A percentile compares a stretch with the other conserved stretches of the same genome.
Conservation (phyloP, 331 rosid genomes). For the Phaseolus coccineus region DNA sequence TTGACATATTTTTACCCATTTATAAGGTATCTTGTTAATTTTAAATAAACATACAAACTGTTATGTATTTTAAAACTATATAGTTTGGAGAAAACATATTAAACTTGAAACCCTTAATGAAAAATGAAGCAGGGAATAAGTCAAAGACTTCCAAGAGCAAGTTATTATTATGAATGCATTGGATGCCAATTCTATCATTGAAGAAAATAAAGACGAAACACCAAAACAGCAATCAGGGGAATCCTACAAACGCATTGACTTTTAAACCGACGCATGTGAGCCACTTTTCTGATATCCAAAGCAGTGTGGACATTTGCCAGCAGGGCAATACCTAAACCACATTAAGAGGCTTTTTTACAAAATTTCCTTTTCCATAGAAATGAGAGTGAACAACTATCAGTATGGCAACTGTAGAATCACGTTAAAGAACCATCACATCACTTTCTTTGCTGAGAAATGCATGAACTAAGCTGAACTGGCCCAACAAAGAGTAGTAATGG, state of each 20-base stretch:
- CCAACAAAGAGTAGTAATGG: background rate
- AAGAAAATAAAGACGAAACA: conserved; percentile 34
- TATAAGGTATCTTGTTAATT: background rate
- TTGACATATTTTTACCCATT: background rate
- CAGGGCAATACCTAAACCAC: background rate
- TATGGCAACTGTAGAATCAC: background rate
- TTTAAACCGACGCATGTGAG: conserved; percentile 33
- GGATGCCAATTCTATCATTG: conserved; percentile 42
- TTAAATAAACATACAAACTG: background rate
- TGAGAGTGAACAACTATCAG: conserved; percentile 2
- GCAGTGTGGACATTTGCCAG: conserved; percentile 20
- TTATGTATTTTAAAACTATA: background rate
- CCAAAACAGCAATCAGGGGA: background rate
- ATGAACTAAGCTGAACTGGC: background rate
- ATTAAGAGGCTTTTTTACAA: conserved; percentile 9
- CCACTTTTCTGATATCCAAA: conserved; percentile 5
- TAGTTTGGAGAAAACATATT: background rate
- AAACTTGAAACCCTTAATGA: background rate
- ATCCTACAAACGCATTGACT: conserved; percentile 32
- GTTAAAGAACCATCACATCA: background rate
- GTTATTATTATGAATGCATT: conserved; percentile 1
- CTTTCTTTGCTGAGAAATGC: background rate
- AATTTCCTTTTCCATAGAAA: conserved; percentile 21
- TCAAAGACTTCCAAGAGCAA: background rate
- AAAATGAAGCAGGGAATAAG: background rate